Evolutionary conservation across 139 green algal species (phyloP), one percentile per base, ranked within the genome.

Genomic region (Mesotaenium endlicherianum): DNA sequence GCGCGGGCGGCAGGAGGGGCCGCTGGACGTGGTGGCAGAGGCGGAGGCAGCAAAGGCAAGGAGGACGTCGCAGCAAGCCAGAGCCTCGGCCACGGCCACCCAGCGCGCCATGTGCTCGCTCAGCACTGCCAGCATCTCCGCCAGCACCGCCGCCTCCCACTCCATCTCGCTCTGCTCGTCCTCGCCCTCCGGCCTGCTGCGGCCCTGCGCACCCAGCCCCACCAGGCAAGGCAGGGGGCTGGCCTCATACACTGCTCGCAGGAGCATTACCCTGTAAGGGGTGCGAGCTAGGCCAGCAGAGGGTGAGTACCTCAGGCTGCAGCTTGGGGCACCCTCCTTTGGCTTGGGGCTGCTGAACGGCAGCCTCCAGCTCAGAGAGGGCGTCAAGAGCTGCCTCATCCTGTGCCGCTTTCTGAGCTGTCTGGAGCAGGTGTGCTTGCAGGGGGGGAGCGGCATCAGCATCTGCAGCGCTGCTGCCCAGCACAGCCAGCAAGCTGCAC

Each of bases 1-100:
- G 16, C 16, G 31, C 14, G 80, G 80, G 34, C 80, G 71, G 20
- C 80, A 86, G 17, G n/a, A 60, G 34, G 80, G 30, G 36, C 71
- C 80, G 1, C 14, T 44, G 6, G 36, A 71, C 26, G 67, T n/a
- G 3, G 42, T 60, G 38, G 47, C 53, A 1, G n/a, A 31, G 16
- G 58, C 49, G 17, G 49, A 75, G 36, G n/a, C 36, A 44, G 72
- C 70, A 86, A 86, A 86, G 16, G 80, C 80, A 1, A 86, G 17
- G 26, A 86, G 71, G 38, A 86, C 80, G 36, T 86, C 80, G 36
- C 80, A n/a, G 17, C 34, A 43, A 30, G 80, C 74, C 11, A 85
- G 36, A 58, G 67, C 77, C 14, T 84, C 67, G 36, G n/a, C 69
- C 50, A 84, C 83, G 31, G 41, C 75, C 40, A 34, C 40, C 75